A percentile compares a stretch with the other conserved stretches of the same genome.
These are phyloP conservation scores for Mycena latifolia DNA, from an alignment of 768 basidiomycete genomes.

Conservation along the genomic window DNA sequence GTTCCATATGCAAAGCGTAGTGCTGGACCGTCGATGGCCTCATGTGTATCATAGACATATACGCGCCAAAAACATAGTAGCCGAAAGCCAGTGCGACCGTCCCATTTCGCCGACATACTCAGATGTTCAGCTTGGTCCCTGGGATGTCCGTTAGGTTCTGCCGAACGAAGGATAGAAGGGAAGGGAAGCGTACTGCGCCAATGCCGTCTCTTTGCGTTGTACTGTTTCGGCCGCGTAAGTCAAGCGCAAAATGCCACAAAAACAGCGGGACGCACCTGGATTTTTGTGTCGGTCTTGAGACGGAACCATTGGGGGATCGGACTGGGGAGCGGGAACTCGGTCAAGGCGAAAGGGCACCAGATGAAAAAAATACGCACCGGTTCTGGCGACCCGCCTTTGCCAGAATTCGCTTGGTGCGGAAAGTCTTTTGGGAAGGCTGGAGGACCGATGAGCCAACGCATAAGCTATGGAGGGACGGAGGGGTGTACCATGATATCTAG, in stretches of 20 bases:
- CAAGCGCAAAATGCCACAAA: not conserved
- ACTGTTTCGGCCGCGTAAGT: constrained; percentile 56
- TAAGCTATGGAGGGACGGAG: constrained; percentile 9
- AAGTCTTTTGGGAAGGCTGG: constrained; percentile 99
- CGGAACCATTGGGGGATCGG: constrained; percentile 99
- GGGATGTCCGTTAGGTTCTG: not conserved
- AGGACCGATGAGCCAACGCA: constrained; percentile 18
- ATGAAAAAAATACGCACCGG: constrained; percentile 65
- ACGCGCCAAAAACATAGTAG: constrained; percentile 30
- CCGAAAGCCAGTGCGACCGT: constrained; percentile 7
- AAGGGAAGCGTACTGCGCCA: constrained; percentile 68
- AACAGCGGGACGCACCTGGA: constrained; percentile 69
- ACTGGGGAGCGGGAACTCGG: constrained; percentile 50
- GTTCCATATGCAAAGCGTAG: not conserved
- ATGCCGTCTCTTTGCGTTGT: constrained; percentile 97
- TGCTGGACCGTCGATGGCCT: not conserved
- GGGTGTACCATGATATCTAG: constrained; percentile 60
- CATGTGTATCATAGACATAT: constrained; percentile 29
- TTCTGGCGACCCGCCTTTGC: constrained; percentile 98
- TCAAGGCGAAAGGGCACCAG: not conserved
- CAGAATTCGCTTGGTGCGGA: constrained; percentile 96
- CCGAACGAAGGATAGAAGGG: not conserved
- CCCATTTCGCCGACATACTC: constrained; percentile 42
- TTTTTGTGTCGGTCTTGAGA: constrained; percentile 95
- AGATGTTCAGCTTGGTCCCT: constrained; percentile 98